Evolutionary conservation across 1,284 basidiomycete genomes (phyloP).

Genomic region (Ustilago lituana): DNA sequence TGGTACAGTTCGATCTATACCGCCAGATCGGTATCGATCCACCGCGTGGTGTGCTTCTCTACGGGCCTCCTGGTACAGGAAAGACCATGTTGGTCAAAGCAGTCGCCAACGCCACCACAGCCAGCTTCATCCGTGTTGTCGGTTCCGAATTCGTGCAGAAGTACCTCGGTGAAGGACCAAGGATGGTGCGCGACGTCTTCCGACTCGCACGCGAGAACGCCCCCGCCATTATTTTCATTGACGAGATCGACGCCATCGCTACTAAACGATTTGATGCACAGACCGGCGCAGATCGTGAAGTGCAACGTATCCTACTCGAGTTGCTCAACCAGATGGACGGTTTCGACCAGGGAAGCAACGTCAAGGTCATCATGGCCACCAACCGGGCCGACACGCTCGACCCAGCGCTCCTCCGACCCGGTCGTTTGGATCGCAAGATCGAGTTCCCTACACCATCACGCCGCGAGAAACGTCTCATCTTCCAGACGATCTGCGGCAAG

Average conservation of each 20-base stretch:
- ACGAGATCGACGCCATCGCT: constrained; percentile 98
- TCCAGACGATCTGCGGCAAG: constrained; percentile 96
- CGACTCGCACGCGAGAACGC: constrained; percentile 95
- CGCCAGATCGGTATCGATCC: constrained; percentile 99
- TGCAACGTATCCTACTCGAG: constrained; percentile 98
- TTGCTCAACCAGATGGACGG: constrained; percentile 99
- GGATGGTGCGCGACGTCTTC: constrained; percentile 99
- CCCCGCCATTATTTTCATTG: constrained; percentile 98
- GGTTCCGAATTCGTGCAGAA: constrained; percentile 99
- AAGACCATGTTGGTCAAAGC: constrained; percentile 99
- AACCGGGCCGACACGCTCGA: constrained; percentile 70
- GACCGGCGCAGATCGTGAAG: constrained; percentile 97
- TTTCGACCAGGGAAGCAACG: constrained; percentile 98
- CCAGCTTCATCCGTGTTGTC: constrained; percentile 96
- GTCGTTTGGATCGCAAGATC: constrained; percentile 97
- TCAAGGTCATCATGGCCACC: constrained; percentile 75
- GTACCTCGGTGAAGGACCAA: constrained; percentile 97
- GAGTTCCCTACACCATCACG: constrained; percentile 96
- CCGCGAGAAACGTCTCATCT: constrained; percentile 94
- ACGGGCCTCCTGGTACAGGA: constrained; percentile 94
- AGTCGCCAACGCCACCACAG: constrained; percentile 95
- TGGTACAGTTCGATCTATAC: constrained; percentile 93
- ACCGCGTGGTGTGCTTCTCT: constrained; percentile 86
- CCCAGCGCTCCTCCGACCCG: constrained; percentile 94
- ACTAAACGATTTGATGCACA: constrained; percentile 99